phyloP scores from a whole-genome alignment of 805 yeast species.

The Candida tallmaniae region DNA sequence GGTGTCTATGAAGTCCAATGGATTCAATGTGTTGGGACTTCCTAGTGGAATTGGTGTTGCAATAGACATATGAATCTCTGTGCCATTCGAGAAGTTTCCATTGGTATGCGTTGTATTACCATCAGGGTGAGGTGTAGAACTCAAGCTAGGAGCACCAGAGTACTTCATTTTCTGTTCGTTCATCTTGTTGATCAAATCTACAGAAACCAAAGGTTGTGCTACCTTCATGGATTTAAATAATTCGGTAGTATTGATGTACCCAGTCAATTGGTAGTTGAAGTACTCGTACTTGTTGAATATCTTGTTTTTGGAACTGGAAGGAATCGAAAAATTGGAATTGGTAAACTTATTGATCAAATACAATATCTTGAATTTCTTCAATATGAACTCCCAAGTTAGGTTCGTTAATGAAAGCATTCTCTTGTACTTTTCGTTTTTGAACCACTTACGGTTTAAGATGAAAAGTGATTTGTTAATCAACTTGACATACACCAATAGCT shows the following conservation, averaged over 20 bases:
- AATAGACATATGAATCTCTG: conserved; percentile 3
- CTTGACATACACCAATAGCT: conserved; percentile 34
- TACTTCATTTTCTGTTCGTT: conserved; percentile 6
- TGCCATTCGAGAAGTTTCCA: too few species aligned
- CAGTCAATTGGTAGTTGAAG: conserved; percentile 38
- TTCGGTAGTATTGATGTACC: conserved; percentile 36
- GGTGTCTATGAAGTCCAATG: conserved; percentile 4
- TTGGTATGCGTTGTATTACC: background rate
- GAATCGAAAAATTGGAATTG: conserved; percentile 15
- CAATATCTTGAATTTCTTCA: conserved; percentile 31
- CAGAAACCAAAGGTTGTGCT: conserved; percentile 30
- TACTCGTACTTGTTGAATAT: conserved; percentile 23
- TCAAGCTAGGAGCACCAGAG: conserved; percentile 1
- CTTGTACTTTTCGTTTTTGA: conserved; percentile 43
- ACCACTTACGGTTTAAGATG: conserved; percentile 41
- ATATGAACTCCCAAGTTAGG: conserved; percentile 39
- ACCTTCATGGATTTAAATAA: conserved; percentile 40
- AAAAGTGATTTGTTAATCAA: conserved; percentile 39
- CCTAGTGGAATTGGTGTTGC: conserved; percentile 5
- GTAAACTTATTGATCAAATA: conserved; percentile 23
- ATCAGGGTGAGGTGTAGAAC: conserved; percentile 4
- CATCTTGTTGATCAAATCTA: conserved; percentile 10
- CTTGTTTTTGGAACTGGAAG: conserved; percentile 11
- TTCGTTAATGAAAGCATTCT: conserved; percentile 41
- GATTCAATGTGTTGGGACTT: conserved; percentile 4